phyloP scores from a whole-genome alignment of 2,329 filamentous ascomycete species.

The Penicillium sp. region DNA sequence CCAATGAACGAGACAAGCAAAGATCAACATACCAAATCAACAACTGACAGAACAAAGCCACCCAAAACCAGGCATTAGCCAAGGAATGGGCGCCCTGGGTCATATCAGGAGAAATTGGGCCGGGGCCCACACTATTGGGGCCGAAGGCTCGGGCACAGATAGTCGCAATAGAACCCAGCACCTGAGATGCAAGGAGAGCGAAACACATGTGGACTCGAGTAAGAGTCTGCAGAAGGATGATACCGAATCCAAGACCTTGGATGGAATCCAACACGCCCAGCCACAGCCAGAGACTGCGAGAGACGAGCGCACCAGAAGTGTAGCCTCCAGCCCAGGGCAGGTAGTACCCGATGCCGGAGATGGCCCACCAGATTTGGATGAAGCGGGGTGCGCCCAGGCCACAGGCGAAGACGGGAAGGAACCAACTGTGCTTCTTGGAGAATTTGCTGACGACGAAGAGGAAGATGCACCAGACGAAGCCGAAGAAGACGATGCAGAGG shows the following conservation, averaged over 20 bases:
- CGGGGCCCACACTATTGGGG: slow-evolving; percentile 61
- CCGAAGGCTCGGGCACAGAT: slow-evolving; percentile 62
- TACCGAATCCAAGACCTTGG: slow-evolving; percentile 66
- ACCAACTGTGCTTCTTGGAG: slow-evolving; percentile 63
- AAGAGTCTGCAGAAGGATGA: slow-evolving; percentile 65
- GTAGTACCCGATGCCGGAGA: slow-evolving; percentile 60
- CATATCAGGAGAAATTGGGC: slow-evolving; percentile 62
- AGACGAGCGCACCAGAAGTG: slow-evolving; percentile 55
- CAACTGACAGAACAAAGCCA: slow-evolving; percentile 59
- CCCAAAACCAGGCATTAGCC: slow-evolving; percentile 60
- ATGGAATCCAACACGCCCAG: slow-evolving; percentile 64
- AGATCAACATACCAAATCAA: slow-evolving; percentile 58
- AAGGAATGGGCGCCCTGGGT: slow-evolving; percentile 48
- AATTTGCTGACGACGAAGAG: slow-evolving; percentile 54
- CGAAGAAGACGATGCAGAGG: slow-evolving; percentile 50
- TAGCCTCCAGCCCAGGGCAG: slow-evolving; percentile 59
- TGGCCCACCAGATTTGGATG: slow-evolving; percentile 67
- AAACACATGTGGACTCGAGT: slow-evolving; percentile 65
- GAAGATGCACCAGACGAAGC: slow-evolving; percentile 56
- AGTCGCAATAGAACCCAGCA: slow-evolving; percentile 61
- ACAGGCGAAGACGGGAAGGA: slow-evolving; percentile 66
- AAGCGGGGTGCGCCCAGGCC: slow-evolving; percentile 65
- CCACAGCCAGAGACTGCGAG: slow-evolving; percentile 64
- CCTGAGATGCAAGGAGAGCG: slow-evolving; percentile 60
- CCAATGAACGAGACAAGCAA: neutral